Evolutionary conservation across 2,329 filamentous ascomycete species (phyloP), one percentile per base, ranked within the genome.

Genomic region (Thermothelomyces thermophilus): DNA sequence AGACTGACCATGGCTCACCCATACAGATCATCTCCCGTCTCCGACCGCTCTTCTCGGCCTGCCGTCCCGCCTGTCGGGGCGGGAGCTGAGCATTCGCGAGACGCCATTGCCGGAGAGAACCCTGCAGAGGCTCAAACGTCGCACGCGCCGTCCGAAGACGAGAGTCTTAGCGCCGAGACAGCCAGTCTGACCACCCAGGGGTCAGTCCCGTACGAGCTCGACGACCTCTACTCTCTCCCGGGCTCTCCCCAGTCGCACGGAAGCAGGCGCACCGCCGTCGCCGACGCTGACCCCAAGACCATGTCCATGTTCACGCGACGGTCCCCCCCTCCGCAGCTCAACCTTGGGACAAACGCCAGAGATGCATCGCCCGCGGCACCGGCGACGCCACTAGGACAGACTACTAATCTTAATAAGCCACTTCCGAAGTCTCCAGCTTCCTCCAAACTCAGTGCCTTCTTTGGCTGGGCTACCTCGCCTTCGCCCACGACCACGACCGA

Each of bases 361-460:
- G 55, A 56, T 50, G 46, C 17, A 51, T 58, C 53, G 56, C 52
- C 61, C 47, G 58, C 60, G 45, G 56, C 62, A 19, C 34, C 42
- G 11, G 30, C 42, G 41, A 52, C 51, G 40, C 40, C 56, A 6
- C 26, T 48, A 46, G 53, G 56, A 40, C 56, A 42, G 40, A 59
- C 45, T 64, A 58, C 74, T n/a, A n/a, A n/a, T 56, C 69, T 75
- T 36, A 75, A 79, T 64, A 80, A 79, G 56, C 75, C 75, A 22
- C 61, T 78, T 4, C 76, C 77, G 10, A 79, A 70, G 55, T 80
- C 77, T 6, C 77, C 78, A 51, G 63, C 64, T 57, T 66, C 76
- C 48, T 64, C 76, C 62, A 65, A 73, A 54, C 68, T 80, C 55
- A 73, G 73, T 46, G 70, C 66, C 26, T 71, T 79, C 58, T 80